These are phyloP conservation scores for Marasmius fiardii DNA, from an alignment of 1,284 basidiomycete species.

Conservation along the genomic window DNA sequence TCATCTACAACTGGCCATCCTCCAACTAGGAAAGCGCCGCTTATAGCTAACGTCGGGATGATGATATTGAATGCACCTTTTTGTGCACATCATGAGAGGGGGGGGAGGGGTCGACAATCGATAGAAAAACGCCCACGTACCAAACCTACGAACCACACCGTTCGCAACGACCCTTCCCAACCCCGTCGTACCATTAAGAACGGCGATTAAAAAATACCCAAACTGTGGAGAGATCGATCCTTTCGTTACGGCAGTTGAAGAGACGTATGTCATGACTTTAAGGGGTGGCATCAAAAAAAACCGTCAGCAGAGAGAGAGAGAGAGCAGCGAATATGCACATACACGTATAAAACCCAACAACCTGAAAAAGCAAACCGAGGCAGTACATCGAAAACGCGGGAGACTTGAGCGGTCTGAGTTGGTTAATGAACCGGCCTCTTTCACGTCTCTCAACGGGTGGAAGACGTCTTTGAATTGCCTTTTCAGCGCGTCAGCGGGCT, in stretches of 20 bases:
- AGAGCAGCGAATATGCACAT: neutral
- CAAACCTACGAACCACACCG: neutral
- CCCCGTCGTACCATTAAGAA: neutral
- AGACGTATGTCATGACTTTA: neutral
- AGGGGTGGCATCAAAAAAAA: no score
- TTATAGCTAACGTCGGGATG: neutral
- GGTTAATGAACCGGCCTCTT: neutral
- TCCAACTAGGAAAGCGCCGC: neutral
- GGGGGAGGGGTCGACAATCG: neutral
- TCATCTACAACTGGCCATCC: neutral
- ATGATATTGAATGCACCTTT: neutral
- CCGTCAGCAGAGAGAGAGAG: neutral
- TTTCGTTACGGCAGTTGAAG: neutral
- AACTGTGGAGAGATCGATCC: neutral
- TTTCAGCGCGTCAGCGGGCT: neutral
- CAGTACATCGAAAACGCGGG: neutral
- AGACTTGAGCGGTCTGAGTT: neutral
- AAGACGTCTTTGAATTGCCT: neutral
- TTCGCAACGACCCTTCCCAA: neutral
- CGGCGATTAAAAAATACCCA: neutral
- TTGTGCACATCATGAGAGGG: neutral
- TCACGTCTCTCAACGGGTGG: neutral
- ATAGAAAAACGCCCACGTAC: no score
- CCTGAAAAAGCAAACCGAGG: neutral
- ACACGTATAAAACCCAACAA: neutral